Base-by-base conservation (phyloP, 192 early-diverging fungal species). In the Umbelopsis sp. region DNA sequence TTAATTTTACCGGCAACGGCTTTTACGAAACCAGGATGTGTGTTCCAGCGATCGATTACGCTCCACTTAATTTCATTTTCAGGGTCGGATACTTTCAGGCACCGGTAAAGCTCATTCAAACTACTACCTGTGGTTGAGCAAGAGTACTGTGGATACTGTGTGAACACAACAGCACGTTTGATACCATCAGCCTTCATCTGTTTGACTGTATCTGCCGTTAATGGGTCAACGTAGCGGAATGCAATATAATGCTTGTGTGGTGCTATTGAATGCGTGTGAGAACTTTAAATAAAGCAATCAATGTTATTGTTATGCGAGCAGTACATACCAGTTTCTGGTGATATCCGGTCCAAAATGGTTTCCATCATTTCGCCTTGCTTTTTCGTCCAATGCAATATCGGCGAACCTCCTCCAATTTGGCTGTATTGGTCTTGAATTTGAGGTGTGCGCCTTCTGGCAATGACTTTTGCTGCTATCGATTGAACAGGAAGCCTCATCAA, bases 121-220 rank as follows among this genome's bases (percentile, higher is more conserved):
- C 91, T 94, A 74, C 89, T 91, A 45, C 97, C 97, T 0, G 95
- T 97, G 21, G 95, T 97, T 12, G 94, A 94, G 73, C 95, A 95
- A n/a, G 93, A 95, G 81, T 95, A 97, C 83, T 98, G 97, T 51
- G 96, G 97, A 76, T 98, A 98, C 78, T 97, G 91, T 3, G 92
- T 91, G 59, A 98, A 94, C 16, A 95, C 97, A 26, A 98, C 85
- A 4, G 93, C 97, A 17, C 92, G 88, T 59, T 87, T 80, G 2
- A 97, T 88, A 6, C 92, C 91, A 79, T 97, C 95, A 24, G 77
- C 66, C 41, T 93, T 85, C 90, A 98, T 96, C 51, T 85, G 77
- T 24, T 83, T 65, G n/a, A 98, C 56, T 7, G 97, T 88, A 47
- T 86, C 82, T 7, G 83, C 79, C 3, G 94, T 95, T 65, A 91